Evolutionary conservation across 2,329 filamentous ascomycete genomes (phyloP), one percentile per base, ranked within the genome.

Genomic region (Colletotrichum siamense): DNA sequence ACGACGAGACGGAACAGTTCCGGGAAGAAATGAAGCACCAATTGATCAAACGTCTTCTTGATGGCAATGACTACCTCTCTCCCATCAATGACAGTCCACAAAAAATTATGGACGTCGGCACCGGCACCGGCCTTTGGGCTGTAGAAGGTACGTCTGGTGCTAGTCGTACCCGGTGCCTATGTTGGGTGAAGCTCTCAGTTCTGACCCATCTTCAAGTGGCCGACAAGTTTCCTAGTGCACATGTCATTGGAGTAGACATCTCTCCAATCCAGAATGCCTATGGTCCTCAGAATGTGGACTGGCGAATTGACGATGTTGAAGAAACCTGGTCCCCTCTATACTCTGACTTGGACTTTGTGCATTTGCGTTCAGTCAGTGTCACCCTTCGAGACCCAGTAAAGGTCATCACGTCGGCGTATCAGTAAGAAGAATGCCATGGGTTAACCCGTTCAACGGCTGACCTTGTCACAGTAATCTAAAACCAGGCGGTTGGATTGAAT

Each of bases 231-330:
- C 87, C 87, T 36, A 85, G 87, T 62, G 87, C 87, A 52, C 84
- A 83, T 44, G 84, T 89, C n/a, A 85, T 87, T 52, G 88, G 88
- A 49, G 84, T 84, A 36, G 86, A 88, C 78, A 81, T 88, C 15
- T 86, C 86, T 12, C 85, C 85, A 8, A 87, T 87, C n/a, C 86
- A 88, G 62, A 85, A 85, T 4, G 80, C 81, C 30, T 87, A 83
- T 81, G 87, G 91, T 8, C 91, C 91, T 5, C 89, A 90, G 15
- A 93, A 93, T 78, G 85, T 92, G 39, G 86, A 87, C 62, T 93
- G 85, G 88, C 79, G 87, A 90, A 90, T 78, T 30, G 77, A 79
- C 49, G 89, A 91, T 78, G 84, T 88, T 24, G 87, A 90, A 69
- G 70, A 72, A 39, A 73, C 34, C n/a, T 81, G 79, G 71, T 83